Evolutionary conservation across 2,329 filamentous ascomycete genomes (phyloP).

Genomic region (Thermochaetoides dissita): DNA sequence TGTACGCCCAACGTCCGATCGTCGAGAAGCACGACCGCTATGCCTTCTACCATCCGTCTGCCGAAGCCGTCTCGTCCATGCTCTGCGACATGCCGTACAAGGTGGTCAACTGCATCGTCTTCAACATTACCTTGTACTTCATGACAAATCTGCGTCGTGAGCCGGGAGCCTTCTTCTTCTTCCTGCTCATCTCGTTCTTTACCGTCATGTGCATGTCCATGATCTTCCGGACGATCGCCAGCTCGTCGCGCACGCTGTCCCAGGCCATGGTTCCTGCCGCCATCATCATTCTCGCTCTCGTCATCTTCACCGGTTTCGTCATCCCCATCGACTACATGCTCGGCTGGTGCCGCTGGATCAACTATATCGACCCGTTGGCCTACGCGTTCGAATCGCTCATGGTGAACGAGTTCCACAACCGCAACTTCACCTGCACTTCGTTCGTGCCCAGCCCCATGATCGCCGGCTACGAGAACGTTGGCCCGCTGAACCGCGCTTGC

Average conservation of each 20-base stretch:
- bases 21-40: slow-evolving; percentile 83
- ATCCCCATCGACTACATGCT: slow-evolving; percentile 57
- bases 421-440: slow-evolving; percentile 39
- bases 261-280: slow-evolving; percentile 49
- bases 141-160: slow-evolving; percentile 68
- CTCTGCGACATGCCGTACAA: slow-evolving; percentile 77
- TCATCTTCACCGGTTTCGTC: slow-evolving; percentile 60
- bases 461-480: slow-evolving; percentile 24
- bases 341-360: slow-evolving; percentile 71
- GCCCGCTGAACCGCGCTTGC: slow-evolving; percentile 36
- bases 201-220: slow-evolving; percentile 70
- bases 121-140: slow-evolving; percentile 76
- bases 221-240: slow-evolving; percentile 73
- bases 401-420: slow-evolving; percentile 66
- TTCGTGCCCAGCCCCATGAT: slow-evolving; percentile 29
- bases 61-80: slow-evolving; percentile 80
- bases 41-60: slow-evolving; percentile 77
- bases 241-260: slow-evolving; percentile 55
- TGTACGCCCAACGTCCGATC: slow-evolving; percentile 80
- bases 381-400: slow-evolving; percentile 73
- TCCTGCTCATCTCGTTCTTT: slow-evolving; percentile 60
- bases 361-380: slow-evolving; percentile 64
- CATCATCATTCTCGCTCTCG: slow-evolving; percentile 48
- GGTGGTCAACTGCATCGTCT: slow-evolving; percentile 55
- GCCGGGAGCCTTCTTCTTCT: slow-evolving; percentile 71